Evolutionary conservation across 2,329 filamentous ascomycete genomes (phyloP).

Genomic region (Clonostachys chloroleuca): DNA sequence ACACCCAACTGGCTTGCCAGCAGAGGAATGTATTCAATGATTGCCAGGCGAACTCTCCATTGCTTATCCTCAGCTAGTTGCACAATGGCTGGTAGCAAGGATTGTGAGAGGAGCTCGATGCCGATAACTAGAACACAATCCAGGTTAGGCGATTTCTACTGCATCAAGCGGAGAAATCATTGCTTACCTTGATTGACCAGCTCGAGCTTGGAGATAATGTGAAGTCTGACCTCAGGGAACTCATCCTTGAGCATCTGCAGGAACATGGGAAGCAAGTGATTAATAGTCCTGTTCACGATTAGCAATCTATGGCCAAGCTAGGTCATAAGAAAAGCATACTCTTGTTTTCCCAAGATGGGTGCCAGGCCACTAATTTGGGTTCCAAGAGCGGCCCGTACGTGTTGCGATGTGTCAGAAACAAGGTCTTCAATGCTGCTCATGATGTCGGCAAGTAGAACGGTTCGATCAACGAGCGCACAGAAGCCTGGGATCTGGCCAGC

Average conservation of each 20-base stretch:
- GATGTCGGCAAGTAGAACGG: constrained; percentile 87
- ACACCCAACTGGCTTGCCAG: constrained; percentile 94
- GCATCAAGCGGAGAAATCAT: background rate
- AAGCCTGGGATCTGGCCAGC: constrained; percentile 97
- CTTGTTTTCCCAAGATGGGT: constrained; percentile 95
- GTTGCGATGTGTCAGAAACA: constrained; percentile 92
- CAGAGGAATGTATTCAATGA: constrained; percentile 98
- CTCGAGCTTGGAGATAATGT: constrained; percentile 99
- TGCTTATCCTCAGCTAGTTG: constrained; percentile 98
- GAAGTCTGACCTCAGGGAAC: constrained; percentile 94
- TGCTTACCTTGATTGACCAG: constrained; percentile 85
- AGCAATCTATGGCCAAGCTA: constrained; percentile 1
- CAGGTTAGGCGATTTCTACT: constrained; percentile 6
- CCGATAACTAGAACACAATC: constrained; percentile 70
- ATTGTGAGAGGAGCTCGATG: constrained; percentile 94
- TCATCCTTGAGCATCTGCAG: constrained; percentile 99
- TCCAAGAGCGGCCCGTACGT: constrained; percentile 90
- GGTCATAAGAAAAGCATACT: constrained; percentile 51
- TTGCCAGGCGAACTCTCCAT: constrained; percentile 95
- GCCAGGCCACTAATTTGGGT: constrained; percentile 96
- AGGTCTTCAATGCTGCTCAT: constrained; percentile 96
- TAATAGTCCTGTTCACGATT: constrained; percentile 67
- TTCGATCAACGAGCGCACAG: constrained; percentile 82
- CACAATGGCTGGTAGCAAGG: constrained; percentile 92
- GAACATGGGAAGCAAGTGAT: constrained; percentile 97